Evolutionary conservation across 371 early-diverging fungal genomes (phyloP).

Genomic region (Mortierella sp.): DNA sequence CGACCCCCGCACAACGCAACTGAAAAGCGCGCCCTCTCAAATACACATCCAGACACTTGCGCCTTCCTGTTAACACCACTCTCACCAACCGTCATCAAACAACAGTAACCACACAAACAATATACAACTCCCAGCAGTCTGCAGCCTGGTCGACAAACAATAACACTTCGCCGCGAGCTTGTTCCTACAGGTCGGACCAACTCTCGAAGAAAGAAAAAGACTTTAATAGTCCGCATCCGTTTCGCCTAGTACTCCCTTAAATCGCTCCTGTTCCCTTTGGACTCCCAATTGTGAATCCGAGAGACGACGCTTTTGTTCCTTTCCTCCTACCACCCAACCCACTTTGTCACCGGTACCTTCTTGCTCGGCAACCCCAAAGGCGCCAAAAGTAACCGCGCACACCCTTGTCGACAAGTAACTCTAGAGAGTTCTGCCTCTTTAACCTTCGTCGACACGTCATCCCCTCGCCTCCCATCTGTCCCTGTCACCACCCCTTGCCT

Average conservation of each 20-base stretch:
- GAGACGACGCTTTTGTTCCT: neutral
- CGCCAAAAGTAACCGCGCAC: neutral
- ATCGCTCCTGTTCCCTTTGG: neutral
- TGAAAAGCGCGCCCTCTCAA: no score
- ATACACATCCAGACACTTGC: no score
- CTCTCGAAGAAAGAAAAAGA: no score
- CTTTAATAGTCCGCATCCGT: neutral
- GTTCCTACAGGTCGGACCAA: no score
- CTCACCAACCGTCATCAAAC: no score
- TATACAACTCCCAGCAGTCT: no score
- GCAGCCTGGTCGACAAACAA: no score
- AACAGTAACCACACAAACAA: no score
- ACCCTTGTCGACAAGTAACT: neutral
- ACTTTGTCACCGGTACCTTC: neutral
- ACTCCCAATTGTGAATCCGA: neutral
- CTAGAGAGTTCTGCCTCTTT: neutral
- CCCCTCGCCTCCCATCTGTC: neutral
- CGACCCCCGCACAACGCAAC: neutral
- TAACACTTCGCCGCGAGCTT: no score
- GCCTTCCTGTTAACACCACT: no score
- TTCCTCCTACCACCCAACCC: neutral
- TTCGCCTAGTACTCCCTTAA: neutral
- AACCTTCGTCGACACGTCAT: neutral
- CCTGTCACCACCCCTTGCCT: neutral
- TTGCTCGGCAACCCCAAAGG: neutral